These are phyloP conservation scores for Desmodesmus armatus DNA, from an alignment of 139 green algal genomes.

Conservation along the genomic window DNA sequence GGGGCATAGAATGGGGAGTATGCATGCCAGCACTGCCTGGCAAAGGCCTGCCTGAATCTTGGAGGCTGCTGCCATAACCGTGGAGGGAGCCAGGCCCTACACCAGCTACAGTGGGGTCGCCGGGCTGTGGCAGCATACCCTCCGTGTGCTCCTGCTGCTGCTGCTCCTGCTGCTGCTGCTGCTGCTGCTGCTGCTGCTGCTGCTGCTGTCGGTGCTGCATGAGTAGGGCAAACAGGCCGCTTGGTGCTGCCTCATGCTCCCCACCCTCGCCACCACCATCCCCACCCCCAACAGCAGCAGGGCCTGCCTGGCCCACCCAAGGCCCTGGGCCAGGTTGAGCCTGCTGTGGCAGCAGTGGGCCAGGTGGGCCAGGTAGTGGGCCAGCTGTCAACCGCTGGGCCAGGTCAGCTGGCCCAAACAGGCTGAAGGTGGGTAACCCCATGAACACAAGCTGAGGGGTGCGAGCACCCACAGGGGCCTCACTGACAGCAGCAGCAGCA, in stretches of 20 bases:
- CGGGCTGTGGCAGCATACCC: neutral
- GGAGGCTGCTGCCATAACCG: too few relatives aligned
- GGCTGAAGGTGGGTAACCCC: neutral
- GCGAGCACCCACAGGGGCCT: neutral
- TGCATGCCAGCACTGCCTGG: too few relatives aligned
- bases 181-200: neutral
- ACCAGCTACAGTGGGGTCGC: neutral
- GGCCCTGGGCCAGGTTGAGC: neutral
- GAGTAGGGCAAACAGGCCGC: neutral
- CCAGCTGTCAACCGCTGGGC: neutral
- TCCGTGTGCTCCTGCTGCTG: neutral
- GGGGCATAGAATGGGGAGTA: too few relatives aligned
- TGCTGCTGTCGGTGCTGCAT: neutral
- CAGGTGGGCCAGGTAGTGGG: neutral
- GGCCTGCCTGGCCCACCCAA: too few relatives aligned
- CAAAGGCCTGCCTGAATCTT: too few relatives aligned
- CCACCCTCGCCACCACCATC: neutral
- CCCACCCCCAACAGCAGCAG: neutral
- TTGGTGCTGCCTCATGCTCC: neutral
- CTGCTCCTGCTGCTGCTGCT: neutral
- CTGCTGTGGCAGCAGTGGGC: constrained; percentile 4
- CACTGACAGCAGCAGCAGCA: neutral
- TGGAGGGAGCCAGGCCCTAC: neutral
- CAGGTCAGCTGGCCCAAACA: neutral
- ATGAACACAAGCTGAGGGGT: neutral